phyloP scores from a whole-genome alignment of 139 green algal genomes.

The Astrephomene gubernaculifera region DNA sequence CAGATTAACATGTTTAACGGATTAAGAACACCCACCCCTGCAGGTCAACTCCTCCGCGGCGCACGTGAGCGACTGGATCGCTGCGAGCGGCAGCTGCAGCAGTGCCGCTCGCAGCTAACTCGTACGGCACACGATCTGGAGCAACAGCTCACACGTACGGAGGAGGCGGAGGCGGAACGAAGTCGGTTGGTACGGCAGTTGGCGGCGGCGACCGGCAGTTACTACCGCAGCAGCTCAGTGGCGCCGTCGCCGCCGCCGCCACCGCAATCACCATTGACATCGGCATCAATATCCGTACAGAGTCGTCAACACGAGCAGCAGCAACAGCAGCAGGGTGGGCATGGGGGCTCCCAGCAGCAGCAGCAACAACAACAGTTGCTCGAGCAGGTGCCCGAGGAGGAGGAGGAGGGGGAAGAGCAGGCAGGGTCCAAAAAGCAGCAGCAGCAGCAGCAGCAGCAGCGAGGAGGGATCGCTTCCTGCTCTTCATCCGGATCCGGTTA shows the following conservation, averaged over 20 bases:
- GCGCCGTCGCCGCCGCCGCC: no score
- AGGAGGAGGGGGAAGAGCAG: background rate
- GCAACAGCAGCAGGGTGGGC: background rate
- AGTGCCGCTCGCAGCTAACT: background rate
- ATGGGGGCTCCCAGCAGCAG: background rate
- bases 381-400: background rate
- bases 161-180: background rate
- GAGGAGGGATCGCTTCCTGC: no score
- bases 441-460: no score
- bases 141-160: background rate
- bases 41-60: slow-evolving; percentile 22
- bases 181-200: slow-evolving; percentile 5
- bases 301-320: background rate
- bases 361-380: background rate
- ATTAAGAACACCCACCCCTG: no score
- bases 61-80: background rate
- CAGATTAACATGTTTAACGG: no score
- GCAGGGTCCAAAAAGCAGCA: no score
- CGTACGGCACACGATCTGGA: background rate
- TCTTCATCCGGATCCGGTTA: no score
- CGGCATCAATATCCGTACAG: no score
- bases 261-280: no score
- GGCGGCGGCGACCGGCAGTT: slow-evolving; percentile 5
- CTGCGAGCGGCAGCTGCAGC: background rate
- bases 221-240: no score